Evolutionary conservation across 2,329 filamentous ascomycete genomes (phyloP).

Genomic region (Botryotinia calthae): DNA sequence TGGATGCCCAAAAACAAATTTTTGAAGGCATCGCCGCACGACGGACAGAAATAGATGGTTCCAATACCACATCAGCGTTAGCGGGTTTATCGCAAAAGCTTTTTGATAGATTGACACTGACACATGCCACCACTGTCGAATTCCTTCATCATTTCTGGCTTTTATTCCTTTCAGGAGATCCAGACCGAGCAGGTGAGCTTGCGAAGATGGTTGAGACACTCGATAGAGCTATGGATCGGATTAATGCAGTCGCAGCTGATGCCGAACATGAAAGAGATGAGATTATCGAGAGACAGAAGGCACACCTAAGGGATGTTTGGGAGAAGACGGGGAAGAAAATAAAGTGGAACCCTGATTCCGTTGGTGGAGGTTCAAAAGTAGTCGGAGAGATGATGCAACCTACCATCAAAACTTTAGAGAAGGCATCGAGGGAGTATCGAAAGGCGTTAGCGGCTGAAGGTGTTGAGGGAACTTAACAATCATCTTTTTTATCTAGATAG

Average conservation of each 20-base stretch:
- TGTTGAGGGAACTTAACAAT: conserved; percentile 29
- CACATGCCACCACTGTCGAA: conserved; percentile 89
- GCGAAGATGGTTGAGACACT: conserved; percentile 80
- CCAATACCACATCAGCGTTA: conserved; percentile 31
- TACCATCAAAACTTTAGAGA: conserved; percentile 66
- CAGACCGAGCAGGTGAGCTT: conserved; percentile 76
- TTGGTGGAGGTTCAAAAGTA: conserved; percentile 72
- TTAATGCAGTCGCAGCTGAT: conserved; percentile 74
- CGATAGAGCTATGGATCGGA: conserved; percentile 70
- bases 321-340: conserved; percentile 72
- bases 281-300: conserved; percentile 64
- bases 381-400: conserved; percentile 76
- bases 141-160: conserved; percentile 98
- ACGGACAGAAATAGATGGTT: conserved; percentile 56
- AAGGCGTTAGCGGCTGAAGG: conserved; percentile 65
- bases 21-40: conserved; percentile 62
- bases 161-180: conserved; percentile 83
- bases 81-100: conserved; percentile 48
- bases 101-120: conserved; percentile 65
- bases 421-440: conserved; percentile 69
- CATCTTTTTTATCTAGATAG: background rate
- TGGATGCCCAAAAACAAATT: conserved; percentile 63
- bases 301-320: conserved; percentile 68
- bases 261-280: conserved; percentile 72
- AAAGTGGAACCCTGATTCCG: conserved; percentile 62